Conservation (phyloP, 140 eudicot genomes). For the Ambrosia hybrid region DNA sequence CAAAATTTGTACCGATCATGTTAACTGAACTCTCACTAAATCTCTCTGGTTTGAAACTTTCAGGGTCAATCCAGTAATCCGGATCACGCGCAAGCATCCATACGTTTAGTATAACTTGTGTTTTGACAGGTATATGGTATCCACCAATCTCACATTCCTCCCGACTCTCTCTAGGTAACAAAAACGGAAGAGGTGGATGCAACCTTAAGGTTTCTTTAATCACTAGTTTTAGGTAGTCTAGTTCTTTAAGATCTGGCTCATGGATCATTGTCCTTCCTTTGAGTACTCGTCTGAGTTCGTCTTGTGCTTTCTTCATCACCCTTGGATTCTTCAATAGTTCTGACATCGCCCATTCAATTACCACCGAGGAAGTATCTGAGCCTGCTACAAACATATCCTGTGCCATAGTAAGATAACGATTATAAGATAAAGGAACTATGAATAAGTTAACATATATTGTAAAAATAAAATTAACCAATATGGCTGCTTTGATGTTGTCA, state of each 20-base stretch:
- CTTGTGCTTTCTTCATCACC: no score
- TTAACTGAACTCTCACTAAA: neutral
- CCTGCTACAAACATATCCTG: slow-evolving; percentile 8
- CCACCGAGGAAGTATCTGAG: slow-evolving; percentile 1
- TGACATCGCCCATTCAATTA: slow-evolving; percentile 12
- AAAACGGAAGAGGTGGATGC: slow-evolving; percentile 12
- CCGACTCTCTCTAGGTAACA: no score
- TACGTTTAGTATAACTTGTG: slow-evolving; percentile 8
- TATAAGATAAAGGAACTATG: no score
- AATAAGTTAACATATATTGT: no score
- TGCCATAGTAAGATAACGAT: neutral
- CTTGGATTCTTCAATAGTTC: slow-evolving; percentile 4
- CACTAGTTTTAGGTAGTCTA: slow-evolving; percentile 2
- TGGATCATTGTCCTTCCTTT: slow-evolving; percentile 4
- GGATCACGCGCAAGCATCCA: slow-evolving; percentile 14
- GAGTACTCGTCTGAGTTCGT: slow-evolving; percentile 1
- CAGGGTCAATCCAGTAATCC: slow-evolving; percentile 12
- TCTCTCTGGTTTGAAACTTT: slow-evolving; percentile 12
- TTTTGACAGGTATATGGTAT: slow-evolving; percentile 4
- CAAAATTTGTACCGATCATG: neutral
- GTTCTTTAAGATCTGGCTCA: slow-evolving; percentile 4
- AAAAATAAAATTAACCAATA: neutral
- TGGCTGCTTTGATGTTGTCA: neutral
- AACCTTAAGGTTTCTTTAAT: slow-evolving; percentile 20
- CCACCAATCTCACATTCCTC: slow-evolving; percentile 7